phyloP scores from a whole-genome alignment of 805 yeast genomes.

The Myxozyma monticola region DNA sequence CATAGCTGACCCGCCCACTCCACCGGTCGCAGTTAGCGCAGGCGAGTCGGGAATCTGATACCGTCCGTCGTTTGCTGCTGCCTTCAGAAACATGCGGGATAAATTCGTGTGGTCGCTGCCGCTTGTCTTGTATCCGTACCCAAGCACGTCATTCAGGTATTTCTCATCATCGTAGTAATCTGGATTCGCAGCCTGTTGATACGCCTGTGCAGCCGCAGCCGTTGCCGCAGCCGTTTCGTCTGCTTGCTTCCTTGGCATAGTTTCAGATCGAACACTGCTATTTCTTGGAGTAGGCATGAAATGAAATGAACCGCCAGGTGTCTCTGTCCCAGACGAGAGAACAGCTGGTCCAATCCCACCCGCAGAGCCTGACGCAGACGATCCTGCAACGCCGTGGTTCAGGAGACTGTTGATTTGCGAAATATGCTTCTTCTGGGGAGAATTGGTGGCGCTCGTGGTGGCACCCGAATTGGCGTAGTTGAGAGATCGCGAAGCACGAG shows the following conservation, averaged over 20 bases:
- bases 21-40: background rate
- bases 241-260: slow-evolving; percentile 11
- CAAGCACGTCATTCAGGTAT: slow-evolving; percentile 27
- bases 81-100: slow-evolving; percentile 29
- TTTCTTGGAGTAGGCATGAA: slow-evolving; percentile 27
- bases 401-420: slow-evolving; percentile 26
- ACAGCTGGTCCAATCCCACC: slow-evolving; percentile 9
- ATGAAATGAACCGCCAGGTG: slow-evolving; percentile 10
- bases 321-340: slow-evolving; percentile 2
- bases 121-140: slow-evolving; percentile 21
- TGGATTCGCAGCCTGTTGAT: slow-evolving; percentile 20
- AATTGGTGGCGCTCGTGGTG: slow-evolving; percentile 3
- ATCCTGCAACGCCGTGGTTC: slow-evolving; percentile 4
- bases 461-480: slow-evolving; percentile 9
- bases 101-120: slow-evolving; percentile 22
- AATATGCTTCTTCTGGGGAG: slow-evolving; percentile 16
- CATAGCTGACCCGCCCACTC: background rate
- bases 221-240: slow-evolving; percentile 19
- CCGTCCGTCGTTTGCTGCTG: slow-evolving; percentile 30
- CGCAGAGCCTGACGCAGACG: background rate
- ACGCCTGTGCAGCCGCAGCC: slow-evolving; percentile 17
- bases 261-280: slow-evolving; percentile 19
- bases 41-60: slow-evolving; percentile 30
- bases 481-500: slow-evolving; percentile 29
- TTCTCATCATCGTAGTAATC: slow-evolving; percentile 30